Base-by-base conservation (phyloP, 495 filamentous ascomycete species). In the Elasticomyces elasticus region DNA sequence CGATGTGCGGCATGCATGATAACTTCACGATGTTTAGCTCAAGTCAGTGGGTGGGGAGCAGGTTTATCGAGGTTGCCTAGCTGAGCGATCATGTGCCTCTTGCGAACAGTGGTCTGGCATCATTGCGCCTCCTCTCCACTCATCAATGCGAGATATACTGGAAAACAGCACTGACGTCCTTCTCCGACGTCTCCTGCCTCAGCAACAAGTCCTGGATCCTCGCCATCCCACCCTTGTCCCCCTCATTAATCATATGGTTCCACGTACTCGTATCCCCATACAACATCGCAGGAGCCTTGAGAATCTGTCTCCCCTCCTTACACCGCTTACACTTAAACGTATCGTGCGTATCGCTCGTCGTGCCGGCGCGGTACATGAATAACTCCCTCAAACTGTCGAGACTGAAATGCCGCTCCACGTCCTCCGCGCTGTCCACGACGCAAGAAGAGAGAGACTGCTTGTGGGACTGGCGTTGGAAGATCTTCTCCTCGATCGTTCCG, bases 301-400 rank as follows among this genome's bases (percentile, higher is more conserved):
- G 79, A 54, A 75, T 78, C 67, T 99, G 92, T 46, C 76, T 80
- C 11, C 90, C 89, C 0, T 86, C 83, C 64, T 83, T 86, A 63
- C 92, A 99, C 30, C 92, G 74, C 73, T 95, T 97, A 69, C 92
- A 99, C 73, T 95, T 97, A 76, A 99, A 97, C 1, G 94, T 96
- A 59, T 99, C 92, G 61, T 99, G 92, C 0, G 92, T 97, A 63
- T 99, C 94, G 61, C 87, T 94, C 22, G 75, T 78, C 1, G 92
- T 96, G 20, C 83, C 78, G 0, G 80, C 78, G 38, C 86, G 80
- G 72, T 91, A 96, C 71, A 92, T 85, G 74, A 99, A 99, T 42
- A 99, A 72, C 67, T 99, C 90, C 17, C 89, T 74, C 23, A 99
- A 72, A 23, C 80, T 85, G 58, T 97, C 92, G 0, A 95, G 75